phyloP scores from a whole-genome alignment of 2,329 filamentous ascomycete genomes.

The Sclerotinia nivalis region DNA sequence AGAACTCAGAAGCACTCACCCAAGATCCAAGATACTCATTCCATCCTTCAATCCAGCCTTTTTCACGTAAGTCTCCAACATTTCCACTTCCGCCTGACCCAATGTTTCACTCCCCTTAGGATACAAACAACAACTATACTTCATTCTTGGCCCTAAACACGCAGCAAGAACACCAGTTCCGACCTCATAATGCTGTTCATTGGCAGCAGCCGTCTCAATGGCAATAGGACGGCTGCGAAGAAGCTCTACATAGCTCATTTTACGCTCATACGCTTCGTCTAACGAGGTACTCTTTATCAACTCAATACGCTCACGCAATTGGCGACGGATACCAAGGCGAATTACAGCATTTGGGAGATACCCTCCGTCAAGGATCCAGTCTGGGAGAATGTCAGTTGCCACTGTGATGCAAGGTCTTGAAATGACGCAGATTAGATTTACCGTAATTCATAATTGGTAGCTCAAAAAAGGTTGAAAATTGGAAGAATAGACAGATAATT shows the following conservation, averaged over 20 bases:
- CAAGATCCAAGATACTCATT: slow-evolving; percentile 41
- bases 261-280: slow-evolving; percentile 54
- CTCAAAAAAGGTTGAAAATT: neutral
- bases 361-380: slow-evolving; percentile 63
- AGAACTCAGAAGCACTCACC: slow-evolving; percentile 25
- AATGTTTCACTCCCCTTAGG: slow-evolving; percentile 62
- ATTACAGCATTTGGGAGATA: slow-evolving; percentile 64
- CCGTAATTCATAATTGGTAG: slow-evolving; percentile 36
- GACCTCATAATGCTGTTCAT: slow-evolving; percentile 73
- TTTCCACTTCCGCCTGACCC: slow-evolving; percentile 64
- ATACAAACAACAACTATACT: slow-evolving; percentile 70
- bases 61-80: slow-evolving; percentile 64
- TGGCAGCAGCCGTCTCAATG: slow-evolving; percentile 65
- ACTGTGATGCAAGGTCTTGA: neutral
- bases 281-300: slow-evolving; percentile 57
- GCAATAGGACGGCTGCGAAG: slow-evolving; percentile 65
- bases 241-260: slow-evolving; percentile 62
- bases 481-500: neutral
- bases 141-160: slow-evolving; percentile 68
- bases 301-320: slow-evolving; percentile 60
- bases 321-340: slow-evolving; percentile 64
- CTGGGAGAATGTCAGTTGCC: slow-evolving; percentile 39
- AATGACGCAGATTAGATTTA: slow-evolving; percentile 18
- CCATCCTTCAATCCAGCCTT: slow-evolving; percentile 49
- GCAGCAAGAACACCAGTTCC: slow-evolving; percentile 62